Base-by-base conservation (phyloP, 768 basidiomycete genomes). In the Lentinus tigrinus region DNA sequence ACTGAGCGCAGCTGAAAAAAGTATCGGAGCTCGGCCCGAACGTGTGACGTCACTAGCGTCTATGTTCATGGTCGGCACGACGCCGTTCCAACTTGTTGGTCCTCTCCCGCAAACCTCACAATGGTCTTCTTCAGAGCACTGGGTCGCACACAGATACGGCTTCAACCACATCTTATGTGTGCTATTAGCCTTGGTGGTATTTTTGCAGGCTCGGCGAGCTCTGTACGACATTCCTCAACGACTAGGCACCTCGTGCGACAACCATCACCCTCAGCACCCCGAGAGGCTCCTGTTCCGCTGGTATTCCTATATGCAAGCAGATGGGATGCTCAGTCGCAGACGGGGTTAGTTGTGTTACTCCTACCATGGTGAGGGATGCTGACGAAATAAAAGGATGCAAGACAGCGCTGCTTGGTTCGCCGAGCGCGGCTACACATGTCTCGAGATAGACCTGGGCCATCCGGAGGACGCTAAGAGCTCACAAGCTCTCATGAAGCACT, bases 231-330 rank as follows among this genome's bases (percentile, higher is more conserved):
- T 19, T 50, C 54, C 26, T 55, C 54, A 7, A 40, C 57, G 38
- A 56, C 75, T 16, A 72, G 73, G 42, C 74, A 74, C 31, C 24
- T 77, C 21, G 37, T 80, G 17, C 74, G 73, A 23, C 60, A 55
- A 28, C 81, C 81, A 23, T 65, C 80, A 2, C 39, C 64, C 9
- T 72, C 67, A 61, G 77, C 80, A 11, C 77, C 77, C 23, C 72
- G 82, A 40, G 73, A 80, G 62, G 77, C 72, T 9, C 81, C 82
- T 7, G 83, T 82, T 4, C 83, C 82, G 11, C 68, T 84, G 19
- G 75, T 82, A 0, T 82, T 84, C 56, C 74, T 83, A 37, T 82
- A 82, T 14, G 74, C 80, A 0, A 72, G 70, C n/a, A 52, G 63
- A 27, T 81, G 81, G 80, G 78, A 80, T 65, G 53, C 63, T 51